phyloP scores from a whole-genome alignment of 2,329 filamentous ascomycete species.

The Elsinoe australis region DNA sequence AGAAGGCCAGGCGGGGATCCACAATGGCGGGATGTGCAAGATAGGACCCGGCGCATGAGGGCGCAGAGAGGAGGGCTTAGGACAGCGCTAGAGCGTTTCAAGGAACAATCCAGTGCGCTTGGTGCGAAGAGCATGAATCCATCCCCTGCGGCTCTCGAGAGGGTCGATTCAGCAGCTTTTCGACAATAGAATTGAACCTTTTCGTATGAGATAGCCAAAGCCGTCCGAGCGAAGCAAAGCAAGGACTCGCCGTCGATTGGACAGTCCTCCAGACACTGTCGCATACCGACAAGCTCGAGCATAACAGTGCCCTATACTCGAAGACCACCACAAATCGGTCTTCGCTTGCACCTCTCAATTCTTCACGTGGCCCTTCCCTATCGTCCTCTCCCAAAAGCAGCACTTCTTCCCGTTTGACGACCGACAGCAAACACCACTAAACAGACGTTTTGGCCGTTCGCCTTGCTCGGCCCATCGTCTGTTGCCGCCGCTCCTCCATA shows the following conservation, averaged over 20 bases:
- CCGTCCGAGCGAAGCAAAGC: too few relatives aligned
- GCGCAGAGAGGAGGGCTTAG: conserved; percentile 1
- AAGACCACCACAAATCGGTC: too few relatives aligned
- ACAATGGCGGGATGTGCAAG: not conserved
- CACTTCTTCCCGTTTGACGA: conserved; percentile 4
- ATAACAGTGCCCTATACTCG: too few relatives aligned
- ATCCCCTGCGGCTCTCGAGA: not conserved
- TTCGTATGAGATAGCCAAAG: too few relatives aligned
- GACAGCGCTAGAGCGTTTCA: conserved; percentile 15
- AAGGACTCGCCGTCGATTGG: not conserved
- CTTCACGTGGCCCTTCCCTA: conserved; percentile 8
- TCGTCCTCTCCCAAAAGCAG: conserved; percentile 14
- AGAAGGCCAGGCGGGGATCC: not conserved
- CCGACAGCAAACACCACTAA: conserved; percentile 16
- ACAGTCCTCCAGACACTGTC: too few relatives aligned
- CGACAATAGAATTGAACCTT: too few relatives aligned
- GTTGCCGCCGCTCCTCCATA: conserved; percentile 13
- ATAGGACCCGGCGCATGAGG: conserved; percentile 8
- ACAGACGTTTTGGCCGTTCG: conserved; percentile 12
- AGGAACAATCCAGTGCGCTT: conserved; percentile 1
- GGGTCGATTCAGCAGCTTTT: not conserved
- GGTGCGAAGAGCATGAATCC: not conserved
- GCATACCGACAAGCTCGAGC: too few relatives aligned
- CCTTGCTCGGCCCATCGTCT: conserved; percentile 14
- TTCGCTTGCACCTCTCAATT: not conserved